Conservation (phyloP, 2,329 filamentous ascomycete species). For the Sporothrix mexicana region DNA sequence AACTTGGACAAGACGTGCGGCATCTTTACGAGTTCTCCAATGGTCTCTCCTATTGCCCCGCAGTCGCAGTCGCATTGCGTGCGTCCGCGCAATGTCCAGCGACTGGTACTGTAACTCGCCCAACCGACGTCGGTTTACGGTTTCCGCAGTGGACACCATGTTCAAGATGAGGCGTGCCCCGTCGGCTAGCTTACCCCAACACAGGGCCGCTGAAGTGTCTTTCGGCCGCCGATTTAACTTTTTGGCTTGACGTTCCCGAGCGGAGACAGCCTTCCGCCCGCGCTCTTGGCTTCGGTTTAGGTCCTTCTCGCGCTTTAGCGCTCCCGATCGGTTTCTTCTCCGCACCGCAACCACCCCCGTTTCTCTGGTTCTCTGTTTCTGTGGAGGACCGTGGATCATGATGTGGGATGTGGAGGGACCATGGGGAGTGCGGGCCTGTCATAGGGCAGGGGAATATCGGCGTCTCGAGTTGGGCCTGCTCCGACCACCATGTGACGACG, state of each 20-base stretch:
- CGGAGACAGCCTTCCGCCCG: conserved; percentile 6
- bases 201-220: background rate
- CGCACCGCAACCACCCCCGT: background rate
- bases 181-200: conserved; percentile 8
- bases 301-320: background rate
- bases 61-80: too few relatives aligned
- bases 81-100: too few relatives aligned
- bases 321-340: background rate
- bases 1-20: too few relatives aligned
- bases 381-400: background rate
- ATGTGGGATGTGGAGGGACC: background rate
- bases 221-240: background rate
- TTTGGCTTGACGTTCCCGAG: background rate
- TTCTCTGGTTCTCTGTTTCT: background rate
- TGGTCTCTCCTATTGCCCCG: too few relatives aligned
- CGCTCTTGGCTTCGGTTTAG: background rate
- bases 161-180: background rate
- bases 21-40: too few relatives aligned
- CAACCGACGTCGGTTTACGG: background rate
- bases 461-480: background rate
- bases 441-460: too few relatives aligned
- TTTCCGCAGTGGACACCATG: background rate
- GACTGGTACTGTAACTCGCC: too few relatives aligned
- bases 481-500: background rate
- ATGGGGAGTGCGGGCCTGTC: too few relatives aligned